Evolutionary conservation across 2,329 filamentous ascomycete species (phyloP).

Genomic region (Alternaria solani): DNA sequence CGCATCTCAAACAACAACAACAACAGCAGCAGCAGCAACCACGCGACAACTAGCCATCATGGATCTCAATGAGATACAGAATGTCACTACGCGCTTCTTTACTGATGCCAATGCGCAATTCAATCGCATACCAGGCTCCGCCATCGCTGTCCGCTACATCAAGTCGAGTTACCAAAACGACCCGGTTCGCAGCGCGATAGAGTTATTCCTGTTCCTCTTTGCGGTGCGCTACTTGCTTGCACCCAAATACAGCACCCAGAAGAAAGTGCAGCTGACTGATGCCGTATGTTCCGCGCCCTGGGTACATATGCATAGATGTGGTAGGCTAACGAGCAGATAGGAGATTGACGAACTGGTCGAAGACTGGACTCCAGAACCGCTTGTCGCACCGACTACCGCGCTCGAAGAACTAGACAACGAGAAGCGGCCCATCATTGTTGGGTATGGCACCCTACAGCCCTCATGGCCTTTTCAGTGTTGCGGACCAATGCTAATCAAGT

Average conservation of each 20-base stretch:
- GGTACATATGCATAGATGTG: not conserved
- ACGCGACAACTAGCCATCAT: slow-evolving; percentile 47
- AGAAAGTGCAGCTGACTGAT: slow-evolving; percentile 86
- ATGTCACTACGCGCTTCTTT: slow-evolving; percentile 62
- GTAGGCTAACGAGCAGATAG: slow-evolving; percentile 48
- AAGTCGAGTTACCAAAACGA: slow-evolving; percentile 98
- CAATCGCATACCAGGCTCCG: slow-evolving; percentile 90
- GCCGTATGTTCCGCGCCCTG: slow-evolving; percentile 61
- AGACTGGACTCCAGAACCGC: slow-evolving; percentile 93
- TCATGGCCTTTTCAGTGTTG: not conserved
- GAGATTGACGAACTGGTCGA: slow-evolving; percentile 97
- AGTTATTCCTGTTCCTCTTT: slow-evolving; percentile 93
- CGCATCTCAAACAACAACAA: slow-evolving; percentile 26
- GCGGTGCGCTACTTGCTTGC: slow-evolving; percentile 92
- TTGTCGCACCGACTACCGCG: slow-evolving; percentile 76
- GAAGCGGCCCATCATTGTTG: slow-evolving; percentile 84
- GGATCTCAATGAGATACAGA: slow-evolving; percentile 65
- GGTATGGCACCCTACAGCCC: slow-evolving; percentile 61
- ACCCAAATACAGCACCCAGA: slow-evolving; percentile 90
- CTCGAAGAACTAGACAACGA: slow-evolving; percentile 85
- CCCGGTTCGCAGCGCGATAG: slow-evolving; percentile 89
- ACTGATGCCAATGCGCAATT: slow-evolving; percentile 71
- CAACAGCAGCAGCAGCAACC: slow-evolving; percentile 4
- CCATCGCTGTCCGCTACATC: slow-evolving; percentile 93
- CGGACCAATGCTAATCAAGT: slow-evolving; percentile 19